Conservation (phyloP, 768 basidiomycete species). For the Neoboletus magnificus region DNA sequence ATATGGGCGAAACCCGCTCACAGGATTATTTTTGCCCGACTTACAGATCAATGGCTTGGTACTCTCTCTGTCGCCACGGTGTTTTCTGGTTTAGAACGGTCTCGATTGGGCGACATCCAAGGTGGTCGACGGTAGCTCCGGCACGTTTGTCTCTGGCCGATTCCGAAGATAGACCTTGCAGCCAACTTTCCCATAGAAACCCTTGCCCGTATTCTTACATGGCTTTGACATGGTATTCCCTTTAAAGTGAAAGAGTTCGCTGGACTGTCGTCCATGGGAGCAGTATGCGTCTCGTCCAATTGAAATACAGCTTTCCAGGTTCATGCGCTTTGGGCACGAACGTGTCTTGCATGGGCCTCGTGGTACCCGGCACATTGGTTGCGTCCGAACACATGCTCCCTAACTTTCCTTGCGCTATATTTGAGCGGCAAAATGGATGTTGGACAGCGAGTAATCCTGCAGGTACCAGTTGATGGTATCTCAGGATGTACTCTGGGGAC, state of each 20-base stretch:
- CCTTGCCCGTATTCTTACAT: too few species aligned
- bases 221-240: background rate
- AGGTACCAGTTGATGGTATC: background rate
- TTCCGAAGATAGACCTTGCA: background rate
- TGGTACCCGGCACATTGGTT: background rate
- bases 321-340: constrained; percentile 5
- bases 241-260: background rate
- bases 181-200: background rate
- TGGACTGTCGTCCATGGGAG: background rate
- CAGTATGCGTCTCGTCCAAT: background rate
- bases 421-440: background rate
- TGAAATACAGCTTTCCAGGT: background rate
- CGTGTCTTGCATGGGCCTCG: constrained; percentile 3
- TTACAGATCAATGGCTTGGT: background rate
- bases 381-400: background rate
- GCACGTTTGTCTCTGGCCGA: background rate
- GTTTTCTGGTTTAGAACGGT: background rate
- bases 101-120: background rate
- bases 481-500: background rate
- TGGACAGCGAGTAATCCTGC: background rate
- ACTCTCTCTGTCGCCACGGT: background rate
- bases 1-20: background rate
- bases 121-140: background rate
- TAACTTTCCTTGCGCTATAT: background rate
- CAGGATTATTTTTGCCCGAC: background rate